Percentiles rank a stretch among this genome's conserved stretches.
Conservation (phyloP, 1,284 basidiomycete species). For the Malassezia vespertilionis region DNA sequence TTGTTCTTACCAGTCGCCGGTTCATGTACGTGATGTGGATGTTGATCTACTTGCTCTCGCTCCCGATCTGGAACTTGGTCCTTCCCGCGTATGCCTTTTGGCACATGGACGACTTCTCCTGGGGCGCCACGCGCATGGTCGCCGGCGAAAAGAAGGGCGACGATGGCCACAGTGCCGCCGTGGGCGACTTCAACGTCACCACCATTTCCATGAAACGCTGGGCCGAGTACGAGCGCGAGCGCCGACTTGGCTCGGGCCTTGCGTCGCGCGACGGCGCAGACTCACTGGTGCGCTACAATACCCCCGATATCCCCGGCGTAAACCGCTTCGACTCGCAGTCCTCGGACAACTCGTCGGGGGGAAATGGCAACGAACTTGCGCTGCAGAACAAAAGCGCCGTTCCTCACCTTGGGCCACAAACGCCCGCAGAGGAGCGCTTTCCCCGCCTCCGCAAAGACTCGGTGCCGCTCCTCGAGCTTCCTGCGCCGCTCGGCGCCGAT, state of each 20-base stretch:
- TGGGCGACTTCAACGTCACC: constrained; percentile 86
- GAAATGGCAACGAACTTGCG: neutral
- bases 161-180: constrained; percentile 32
- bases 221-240: constrained; percentile 93
- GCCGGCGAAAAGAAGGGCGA: constrained; percentile 43
- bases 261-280: constrained; percentile 67
- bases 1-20: constrained; percentile 49
- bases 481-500: constrained; percentile 41
- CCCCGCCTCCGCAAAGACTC: constrained; percentile 30
- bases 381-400: constrained; percentile 12
- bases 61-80: constrained; percentile 51
- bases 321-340: constrained; percentile 28
- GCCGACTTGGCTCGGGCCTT: constrained; percentile 77
- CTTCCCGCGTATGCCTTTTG: constrained; percentile 47
- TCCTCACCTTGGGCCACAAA: constrained; percentile 1
- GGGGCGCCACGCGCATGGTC: constrained; percentile 49
- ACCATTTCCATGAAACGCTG: constrained; percentile 98
- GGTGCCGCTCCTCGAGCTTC: constrained; percentile 43
- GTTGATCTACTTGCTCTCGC: constrained; percentile 49
- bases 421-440: constrained; percentile 10
- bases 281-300: constrained; percentile 25
- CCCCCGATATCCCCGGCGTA: constrained; percentile 35
- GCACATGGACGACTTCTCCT: constrained; percentile 50
- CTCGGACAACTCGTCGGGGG: neutral
- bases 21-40: constrained; percentile 50